Percentiles rank a stretch among this genome's conserved stretches.
These are phyloP conservation scores for Centella asiatica DNA, from an alignment of 129 eudicot genomes.

Conservation along the genomic window DNA sequence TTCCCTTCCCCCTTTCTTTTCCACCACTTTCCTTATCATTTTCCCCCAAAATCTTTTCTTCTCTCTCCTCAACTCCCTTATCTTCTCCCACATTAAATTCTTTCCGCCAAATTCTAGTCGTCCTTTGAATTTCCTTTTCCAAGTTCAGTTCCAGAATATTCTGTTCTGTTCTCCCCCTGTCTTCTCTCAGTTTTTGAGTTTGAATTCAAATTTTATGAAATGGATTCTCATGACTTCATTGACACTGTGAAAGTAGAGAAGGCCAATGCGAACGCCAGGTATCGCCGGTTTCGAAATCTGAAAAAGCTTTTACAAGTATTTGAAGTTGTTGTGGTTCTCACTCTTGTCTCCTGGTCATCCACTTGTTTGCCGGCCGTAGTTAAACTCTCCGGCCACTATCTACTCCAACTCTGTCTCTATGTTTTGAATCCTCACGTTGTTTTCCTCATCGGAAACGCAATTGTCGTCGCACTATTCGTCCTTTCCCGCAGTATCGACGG, in stretches of 20 bases:
- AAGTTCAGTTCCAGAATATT: neutral
- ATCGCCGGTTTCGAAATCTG: slow-evolving; percentile 39
- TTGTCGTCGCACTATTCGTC: slow-evolving; percentile 32
- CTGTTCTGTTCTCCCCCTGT: neutral
- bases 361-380: slow-evolving; percentile 31
- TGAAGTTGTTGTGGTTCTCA: slow-evolving; percentile 34
- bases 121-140: neutral
- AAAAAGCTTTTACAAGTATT: slow-evolving; percentile 28
- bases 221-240: slow-evolving; percentile 11
- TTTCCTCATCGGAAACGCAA: slow-evolving; percentile 65
- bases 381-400: slow-evolving; percentile 17
- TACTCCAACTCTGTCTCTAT: slow-evolving; percentile 17
- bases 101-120: neutral
- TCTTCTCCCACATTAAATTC: neutral
- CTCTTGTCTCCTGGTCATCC: slow-evolving; percentile 60
- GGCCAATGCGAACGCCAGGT: slow-evolving; percentile 55
- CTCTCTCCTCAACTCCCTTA: neutral
- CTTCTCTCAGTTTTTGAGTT: too few relatives aligned
- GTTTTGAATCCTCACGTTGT: slow-evolving; percentile 55
- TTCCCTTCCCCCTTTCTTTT: neutral
- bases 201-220: too few relatives aligned
- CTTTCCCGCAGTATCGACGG: slow-evolving; percentile 38
- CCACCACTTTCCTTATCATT: neutral
- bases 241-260: slow-evolving; percentile 43
- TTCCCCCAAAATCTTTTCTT: neutral